Evolutionary conservation across 2,329 filamentous ascomycete species (phyloP), one percentile per base, ranked within the genome.

Genomic region (Paracorniculantispora psalliotae): DNA sequence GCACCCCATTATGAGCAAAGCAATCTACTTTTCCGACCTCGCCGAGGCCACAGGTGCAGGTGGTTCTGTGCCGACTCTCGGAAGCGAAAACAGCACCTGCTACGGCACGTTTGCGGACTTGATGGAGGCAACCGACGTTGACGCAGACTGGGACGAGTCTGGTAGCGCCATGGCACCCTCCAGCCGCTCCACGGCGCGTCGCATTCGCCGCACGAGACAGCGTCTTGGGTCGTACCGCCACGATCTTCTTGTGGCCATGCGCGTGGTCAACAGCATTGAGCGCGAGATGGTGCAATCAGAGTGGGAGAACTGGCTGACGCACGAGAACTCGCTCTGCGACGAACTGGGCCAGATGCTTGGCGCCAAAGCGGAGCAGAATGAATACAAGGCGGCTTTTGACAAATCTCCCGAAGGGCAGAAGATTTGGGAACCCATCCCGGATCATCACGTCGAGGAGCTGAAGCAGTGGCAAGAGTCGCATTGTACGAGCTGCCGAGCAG

Each of bases 241-340:
- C 71, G 92, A 97, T 69, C 79, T 99, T 21, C 77, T 97, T 2
- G 92, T 99, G 5, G 92, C 92, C 5, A 86, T 97, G 77, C 86
- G 92, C 4, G 84, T 97, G 2, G 87, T 97, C 61, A 97, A 97
- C 73, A 88, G 83, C 59, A 86, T 97, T 28, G 94, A 97, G 77
- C 82, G 83, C 60, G 92, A 97, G 72, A 87, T 96, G 71, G 74
- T 97, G 57, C 83, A 86, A 67, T 88, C 89, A 0, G 93, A 97
- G 72, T 99, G 92, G 88, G 92, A 96, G 75, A 90, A 90, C 63
- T 99, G 93, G 92, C 81, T 97, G 30, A 74, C 83, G 3, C 88
- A 90, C 64, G 94, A 99, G 75, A 87, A 86, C 63, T 73, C 79
- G 35, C 83, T 90, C 51, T 99, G 94, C 71, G 84, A 84, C 59